Conservation (phyloP, 495 filamentous ascomycete species). For the Penicillium paradoxum region DNA sequence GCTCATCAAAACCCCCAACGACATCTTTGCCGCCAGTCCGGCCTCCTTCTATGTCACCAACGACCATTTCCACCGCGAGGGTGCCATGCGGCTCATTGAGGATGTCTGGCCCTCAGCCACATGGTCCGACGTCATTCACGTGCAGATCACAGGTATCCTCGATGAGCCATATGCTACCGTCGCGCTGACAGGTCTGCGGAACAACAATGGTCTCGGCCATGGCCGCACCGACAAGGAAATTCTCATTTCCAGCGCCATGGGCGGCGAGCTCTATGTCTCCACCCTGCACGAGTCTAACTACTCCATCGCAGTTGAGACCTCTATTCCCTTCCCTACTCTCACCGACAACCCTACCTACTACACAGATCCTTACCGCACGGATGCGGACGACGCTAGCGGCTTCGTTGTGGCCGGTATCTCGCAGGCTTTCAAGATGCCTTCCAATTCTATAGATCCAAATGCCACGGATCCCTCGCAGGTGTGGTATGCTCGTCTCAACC, state of each 20-base stretch:
- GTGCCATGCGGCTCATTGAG: conserved; percentile 41
- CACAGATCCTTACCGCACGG: conserved; percentile 37
- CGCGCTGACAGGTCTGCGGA: conserved; percentile 40
- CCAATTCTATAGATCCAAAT: conserved; percentile 33
- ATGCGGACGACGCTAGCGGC: conserved; percentile 47
- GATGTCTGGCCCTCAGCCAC: conserved; percentile 33
- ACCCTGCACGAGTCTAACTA: conserved; percentile 16
- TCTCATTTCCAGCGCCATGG: conserved; percentile 39
- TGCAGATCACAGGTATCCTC: conserved; percentile 21
- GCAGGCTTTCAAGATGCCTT: conserved; percentile 32
- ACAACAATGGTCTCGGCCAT: conserved; percentile 55
- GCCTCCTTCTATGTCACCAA: conserved; percentile 55
- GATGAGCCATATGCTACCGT: conserved; percentile 39
- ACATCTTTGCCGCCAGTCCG: conserved; percentile 47
- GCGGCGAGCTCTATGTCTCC: conserved; percentile 31
- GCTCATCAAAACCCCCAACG: conserved; percentile 56
- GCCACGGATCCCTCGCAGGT: conserved; percentile 43
- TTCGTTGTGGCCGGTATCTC: conserved; percentile 49
- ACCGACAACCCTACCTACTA: conserved; percentile 58
- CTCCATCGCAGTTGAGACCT: conserved; percentile 39
- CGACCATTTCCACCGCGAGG: conserved; percentile 52
- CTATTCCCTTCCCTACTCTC: conserved; percentile 36
- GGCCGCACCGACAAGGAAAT: conserved; percentile 44
- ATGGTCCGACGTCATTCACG: conserved; percentile 36
- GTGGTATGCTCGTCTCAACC: conserved; percentile 36